Evolutionary conservation across 441 rosid genomes (phyloP).

Genomic region (Macaranga tanarius): DNA sequence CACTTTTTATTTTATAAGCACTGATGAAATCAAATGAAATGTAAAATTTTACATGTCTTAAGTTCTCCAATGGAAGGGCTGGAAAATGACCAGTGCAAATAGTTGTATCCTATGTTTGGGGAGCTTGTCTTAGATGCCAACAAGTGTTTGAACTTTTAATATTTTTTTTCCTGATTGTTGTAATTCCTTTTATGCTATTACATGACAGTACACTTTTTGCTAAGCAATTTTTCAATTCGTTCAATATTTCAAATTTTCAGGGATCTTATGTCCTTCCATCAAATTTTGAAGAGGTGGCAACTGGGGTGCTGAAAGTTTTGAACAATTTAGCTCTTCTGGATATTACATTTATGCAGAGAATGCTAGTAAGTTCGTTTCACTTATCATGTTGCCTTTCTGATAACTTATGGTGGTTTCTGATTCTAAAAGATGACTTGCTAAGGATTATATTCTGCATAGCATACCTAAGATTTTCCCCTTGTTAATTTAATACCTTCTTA

Average conservation of each 20-base stretch:
- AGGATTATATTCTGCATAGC: not conserved
- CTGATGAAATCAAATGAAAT: not conserved
- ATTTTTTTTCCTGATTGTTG: not conserved
- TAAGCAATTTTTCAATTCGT: not conserved
- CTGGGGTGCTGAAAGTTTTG: slow-evolving; percentile 73
- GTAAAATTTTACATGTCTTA: not conserved
- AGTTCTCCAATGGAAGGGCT: not conserved
- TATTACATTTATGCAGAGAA: slow-evolving; percentile 58
- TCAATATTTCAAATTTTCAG: slow-evolving; percentile 35
- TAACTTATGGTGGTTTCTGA: slow-evolving; percentile 15
- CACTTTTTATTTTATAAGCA: too few relatives aligned
- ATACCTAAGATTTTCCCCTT: not conserved
- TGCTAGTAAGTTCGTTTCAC: slow-evolving; percentile 53
- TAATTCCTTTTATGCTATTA: not conserved
- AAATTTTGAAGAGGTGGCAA: slow-evolving; percentile 77
- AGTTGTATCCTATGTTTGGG: not conserved
- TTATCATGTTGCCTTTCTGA: slow-evolving; percentile 6
- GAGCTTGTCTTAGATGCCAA: not conserved
- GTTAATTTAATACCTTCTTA: slow-evolving; percentile 4
- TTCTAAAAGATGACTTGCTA: not conserved
- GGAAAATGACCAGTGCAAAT: slow-evolving; percentile 5
- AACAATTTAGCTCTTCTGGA: slow-evolving; percentile 76
- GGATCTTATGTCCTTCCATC: slow-evolving; percentile 64
- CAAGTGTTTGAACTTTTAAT: not conserved
- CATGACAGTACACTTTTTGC: not conserved